These are phyloP conservation scores for Beverwykella pulmonaria DNA, from an alignment of 495 filamentous ascomycete species.

Conservation along the genomic window DNA sequence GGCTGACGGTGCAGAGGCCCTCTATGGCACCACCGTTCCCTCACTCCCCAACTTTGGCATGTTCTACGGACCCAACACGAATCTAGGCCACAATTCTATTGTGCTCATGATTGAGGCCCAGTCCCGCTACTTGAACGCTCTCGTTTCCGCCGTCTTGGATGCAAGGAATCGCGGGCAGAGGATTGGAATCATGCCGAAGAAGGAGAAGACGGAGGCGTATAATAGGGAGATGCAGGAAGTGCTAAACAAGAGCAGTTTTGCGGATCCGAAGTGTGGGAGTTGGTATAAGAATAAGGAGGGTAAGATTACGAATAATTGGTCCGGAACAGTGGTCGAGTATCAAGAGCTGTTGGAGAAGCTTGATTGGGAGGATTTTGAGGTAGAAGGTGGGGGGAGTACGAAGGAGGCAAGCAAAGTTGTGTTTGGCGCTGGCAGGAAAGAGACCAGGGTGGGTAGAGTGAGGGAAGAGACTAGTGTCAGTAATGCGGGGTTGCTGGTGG, in stretches of 20 bases:
- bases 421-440: slow-evolving; percentile 42
- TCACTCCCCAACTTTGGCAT: slow-evolving; percentile 61
- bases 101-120: slow-evolving; percentile 66
- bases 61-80: slow-evolving; percentile 62
- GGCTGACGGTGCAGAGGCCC: slow-evolving; percentile 52
- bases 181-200: slow-evolving; percentile 49
- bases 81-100: slow-evolving; percentile 58
- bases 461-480: slow-evolving; percentile 51
- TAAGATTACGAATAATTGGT: slow-evolving; percentile 61
- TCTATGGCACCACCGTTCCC: slow-evolving; percentile 53
- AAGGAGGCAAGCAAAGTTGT: slow-evolving; percentile 37
- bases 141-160: slow-evolving; percentile 50
- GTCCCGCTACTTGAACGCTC: slow-evolving; percentile 54
- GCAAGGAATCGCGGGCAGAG: slow-evolving; percentile 46
- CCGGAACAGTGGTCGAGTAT: slow-evolving; percentile 55
- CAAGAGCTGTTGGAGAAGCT: slow-evolving; percentile 51
- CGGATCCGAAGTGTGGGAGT: slow-evolving; percentile 57
- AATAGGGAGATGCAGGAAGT: slow-evolving; percentile 53
- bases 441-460: slow-evolving; percentile 49
- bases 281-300: slow-evolving; percentile 62
- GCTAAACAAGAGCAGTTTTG: slow-evolving; percentile 52
- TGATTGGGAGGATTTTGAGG: slow-evolving; percentile 54
- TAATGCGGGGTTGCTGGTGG: slow-evolving; percentile 44
- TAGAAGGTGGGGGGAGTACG: slow-evolving; percentile 42
- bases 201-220: slow-evolving; percentile 46